Base-by-base conservation (phyloP, 2,329 filamentous ascomycete species). In the Cyphellophora attinorum region DNA sequence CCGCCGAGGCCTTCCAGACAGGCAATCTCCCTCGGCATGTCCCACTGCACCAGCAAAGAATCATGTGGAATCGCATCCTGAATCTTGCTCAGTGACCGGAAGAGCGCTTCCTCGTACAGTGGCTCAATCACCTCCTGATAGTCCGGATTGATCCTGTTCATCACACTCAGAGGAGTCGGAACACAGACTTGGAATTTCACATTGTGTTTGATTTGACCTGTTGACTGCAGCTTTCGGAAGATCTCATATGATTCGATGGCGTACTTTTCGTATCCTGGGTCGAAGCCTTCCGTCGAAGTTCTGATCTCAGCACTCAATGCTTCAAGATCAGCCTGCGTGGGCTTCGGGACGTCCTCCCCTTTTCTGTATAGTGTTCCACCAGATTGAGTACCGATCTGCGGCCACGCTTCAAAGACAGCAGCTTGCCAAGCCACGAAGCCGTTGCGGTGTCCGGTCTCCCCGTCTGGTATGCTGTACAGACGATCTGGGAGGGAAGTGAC, bases 401-500 rank as follows among this genome's bases (percentile, higher is more conserved):
- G 33, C 27, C 25, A 38, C 12, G 38, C 37, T 23, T 16, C 29
- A 44, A 63, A 60, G 15, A 54, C 39, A 11, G 40, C 32, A 16
- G 42, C 36, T 41, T 61, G 61, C 44, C 51, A 64, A 21, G 34
- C 33, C 11, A 57, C 51, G 34, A 56, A 62, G 18, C 44, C 48
- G 6, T 50, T 31, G 17, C 61, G 51, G 27, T 51, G 29, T 11
- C 51, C 58, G 5, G 59, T 57, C 41, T 66, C 62, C 30, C 61
- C 62, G 41, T 65, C 62, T 3, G 61, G 60, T 3, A 65, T 53
- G 19, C 54, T 53, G 16, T 45, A 48, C 16, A 64, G 45, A 10
- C 56, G 59, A 14, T 44, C 38, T 3, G 56, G 52, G 2, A 62
- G 48, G 4, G 41, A 40, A 5, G 45, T 37, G n/a, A 40, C 35